phyloP scores from a whole-genome alignment of 352 stramenopile genomes.

The Phytophthora pseudosyringae region DNA sequence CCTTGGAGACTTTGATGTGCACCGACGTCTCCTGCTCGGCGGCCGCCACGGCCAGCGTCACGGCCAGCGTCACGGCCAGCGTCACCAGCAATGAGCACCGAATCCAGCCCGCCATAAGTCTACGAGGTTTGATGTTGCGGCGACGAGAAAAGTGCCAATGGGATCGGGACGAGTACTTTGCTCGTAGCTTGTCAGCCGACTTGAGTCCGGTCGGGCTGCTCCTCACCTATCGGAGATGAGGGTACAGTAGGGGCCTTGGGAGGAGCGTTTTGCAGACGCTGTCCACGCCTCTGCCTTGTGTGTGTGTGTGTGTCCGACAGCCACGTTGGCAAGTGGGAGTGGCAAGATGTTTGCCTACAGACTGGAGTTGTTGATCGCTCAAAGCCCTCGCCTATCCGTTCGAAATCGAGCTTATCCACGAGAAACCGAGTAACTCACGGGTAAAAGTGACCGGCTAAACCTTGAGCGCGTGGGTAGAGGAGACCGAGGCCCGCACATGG shows the following conservation, averaged over 20 bases:
- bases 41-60: conserved; percentile 23
- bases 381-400: conserved; percentile 12
- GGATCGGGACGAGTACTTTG: conserved; percentile 15
- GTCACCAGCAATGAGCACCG: conserved; percentile 25
- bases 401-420: conserved; percentile 11
- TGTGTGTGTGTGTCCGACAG: conserved; percentile 13
- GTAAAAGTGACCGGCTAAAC: conserved; percentile 3
- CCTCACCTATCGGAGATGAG: conserved; percentile 15
- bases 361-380: conserved; percentile 27
- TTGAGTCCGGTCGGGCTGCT: conserved; percentile 14
- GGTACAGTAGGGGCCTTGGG: conserved; percentile 14
- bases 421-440: conserved; percentile 15
- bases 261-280: conserved; percentile 5
- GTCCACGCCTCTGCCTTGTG: conserved; percentile 23
- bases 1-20: conserved; percentile 19
- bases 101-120: conserved; percentile 37
- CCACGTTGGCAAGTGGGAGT: conserved; percentile 9
- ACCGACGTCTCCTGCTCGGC: conserved; percentile 36
- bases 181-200: conserved; percentile 25
- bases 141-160: conserved; percentile 34
- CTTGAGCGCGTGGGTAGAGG: conserved; percentile 23
- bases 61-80: conserved; percentile 16
- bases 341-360: conserved; percentile 19
- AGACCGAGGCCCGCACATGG: conserved; percentile 16
- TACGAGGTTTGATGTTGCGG: conserved; percentile 6